These are phyloP conservation scores for Termitomyces sp. DNA, from an alignment of 768 basidiomycete genomes.

Conservation along the genomic window DNA sequence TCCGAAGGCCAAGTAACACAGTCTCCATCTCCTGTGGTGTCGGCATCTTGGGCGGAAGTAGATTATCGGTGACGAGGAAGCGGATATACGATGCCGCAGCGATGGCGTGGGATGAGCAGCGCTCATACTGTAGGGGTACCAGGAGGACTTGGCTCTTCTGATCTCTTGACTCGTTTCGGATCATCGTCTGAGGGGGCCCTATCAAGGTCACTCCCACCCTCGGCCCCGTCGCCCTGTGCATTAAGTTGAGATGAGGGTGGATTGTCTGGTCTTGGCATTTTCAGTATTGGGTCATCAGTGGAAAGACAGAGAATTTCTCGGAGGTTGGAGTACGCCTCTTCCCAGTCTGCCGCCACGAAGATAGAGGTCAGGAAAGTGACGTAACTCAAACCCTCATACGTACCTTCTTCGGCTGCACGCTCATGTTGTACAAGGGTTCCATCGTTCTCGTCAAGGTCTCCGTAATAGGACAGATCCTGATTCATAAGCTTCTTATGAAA, in stretches of 20 bases:
- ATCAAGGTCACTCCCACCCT: background rate
- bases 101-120: background rate
- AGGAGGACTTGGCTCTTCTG: background rate
- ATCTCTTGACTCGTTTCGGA: background rate
- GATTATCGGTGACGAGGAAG: background rate
- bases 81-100: background rate
- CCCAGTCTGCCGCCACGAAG: constrained; percentile 50
- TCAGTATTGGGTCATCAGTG: constrained; percentile 47
- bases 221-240: background rate
- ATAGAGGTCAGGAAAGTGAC: background rate
- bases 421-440: constrained; percentile 71
- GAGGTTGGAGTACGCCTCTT: constrained; percentile 54
- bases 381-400: constrained; percentile 15
- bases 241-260: constrained; percentile 11
- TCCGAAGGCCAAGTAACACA: background rate
- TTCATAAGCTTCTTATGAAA: constrained; percentile 88
- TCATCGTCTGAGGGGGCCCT: background rate
- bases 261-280: constrained; percentile 39
- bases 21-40: background rate
- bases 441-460: constrained; percentile 82
- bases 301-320: constrained; percentile 51
- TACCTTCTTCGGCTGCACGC: constrained; percentile 66
- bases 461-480: constrained; percentile 87
- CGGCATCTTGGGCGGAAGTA: background rate
- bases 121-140: background rate